These are phyloP conservation scores for Verticillium klebahnii DNA, from an alignment of 2,329 filamentous ascomycete genomes.

Conservation along the genomic window DNA sequence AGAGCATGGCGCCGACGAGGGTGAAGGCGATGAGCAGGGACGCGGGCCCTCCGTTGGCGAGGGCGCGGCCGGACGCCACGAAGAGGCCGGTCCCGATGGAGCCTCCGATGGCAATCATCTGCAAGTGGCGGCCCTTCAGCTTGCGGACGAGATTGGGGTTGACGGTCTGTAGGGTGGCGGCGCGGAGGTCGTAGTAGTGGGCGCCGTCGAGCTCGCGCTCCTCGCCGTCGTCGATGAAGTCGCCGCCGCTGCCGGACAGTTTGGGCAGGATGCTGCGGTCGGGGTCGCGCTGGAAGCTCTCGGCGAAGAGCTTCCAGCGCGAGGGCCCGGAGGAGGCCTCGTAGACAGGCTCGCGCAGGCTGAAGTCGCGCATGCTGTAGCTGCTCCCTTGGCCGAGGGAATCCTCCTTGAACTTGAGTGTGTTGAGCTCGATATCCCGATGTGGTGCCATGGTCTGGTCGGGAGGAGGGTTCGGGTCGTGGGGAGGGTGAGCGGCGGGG, in stretches of 20 bases:
- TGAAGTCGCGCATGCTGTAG: conserved; percentile 44
- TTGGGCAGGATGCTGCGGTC: conserved; percentile 41
- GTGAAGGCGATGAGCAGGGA: conserved; percentile 72
- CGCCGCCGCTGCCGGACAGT: conserved; percentile 27
- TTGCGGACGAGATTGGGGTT: conserved; percentile 70
- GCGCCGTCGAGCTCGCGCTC: conserved; percentile 28
- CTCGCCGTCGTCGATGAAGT: conserved; percentile 22
- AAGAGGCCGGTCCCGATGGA: conserved; percentile 90
- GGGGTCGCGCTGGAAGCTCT: conserved; percentile 62
- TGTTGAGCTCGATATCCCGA: conserved; percentile 50
- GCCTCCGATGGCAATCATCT: conserved; percentile 97
- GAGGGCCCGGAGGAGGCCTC: conserved; percentile 27
- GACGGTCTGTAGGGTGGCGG: conserved; percentile 68
- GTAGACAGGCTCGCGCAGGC: conserved; percentile 45
- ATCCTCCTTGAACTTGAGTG: conserved; percentile 56
- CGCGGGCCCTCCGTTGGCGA: conserved; percentile 71
- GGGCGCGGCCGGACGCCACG: conserved; percentile 71
- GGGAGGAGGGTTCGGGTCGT: neutral
- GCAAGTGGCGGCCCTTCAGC: conserved; percentile 79
- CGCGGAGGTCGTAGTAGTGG: conserved; percentile 51
- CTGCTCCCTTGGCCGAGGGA: conserved; percentile 44
- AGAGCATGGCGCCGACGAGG: conserved; percentile 82
- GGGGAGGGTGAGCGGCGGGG: too few relatives aligned
- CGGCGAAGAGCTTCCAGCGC: conserved; percentile 41
- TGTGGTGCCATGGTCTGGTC: conserved; percentile 28